phyloP scores from a whole-genome alignment of 1,139 yeast species.

The Blastobotrys petasosporus region DNA sequence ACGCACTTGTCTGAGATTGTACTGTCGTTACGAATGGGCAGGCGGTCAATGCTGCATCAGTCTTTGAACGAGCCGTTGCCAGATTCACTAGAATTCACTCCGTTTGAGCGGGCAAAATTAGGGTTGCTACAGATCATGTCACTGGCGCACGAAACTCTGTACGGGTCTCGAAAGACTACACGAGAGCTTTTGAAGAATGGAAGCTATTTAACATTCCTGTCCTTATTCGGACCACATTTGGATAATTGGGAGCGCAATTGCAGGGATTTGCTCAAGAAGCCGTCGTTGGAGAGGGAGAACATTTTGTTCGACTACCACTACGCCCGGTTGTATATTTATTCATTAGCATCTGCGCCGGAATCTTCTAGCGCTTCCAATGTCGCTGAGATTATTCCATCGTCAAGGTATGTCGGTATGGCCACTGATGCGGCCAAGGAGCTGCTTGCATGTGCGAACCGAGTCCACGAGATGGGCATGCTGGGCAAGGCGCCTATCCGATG shows the following conservation, averaged over 20 bases:
- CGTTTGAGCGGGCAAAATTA: conserved; percentile 68
- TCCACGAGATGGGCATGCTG: conserved; percentile 55
- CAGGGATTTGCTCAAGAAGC: conserved; percentile 47
- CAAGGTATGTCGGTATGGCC: conserved; percentile 75
- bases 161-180: conserved; percentile 41
- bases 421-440: conserved; percentile 80
- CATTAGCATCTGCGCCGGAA: conserved; percentile 48
- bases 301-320: conserved; percentile 78
- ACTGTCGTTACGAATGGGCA: conserved; percentile 35
- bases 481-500: conserved; percentile 85
- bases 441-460: conserved; percentile 63
- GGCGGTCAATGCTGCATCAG: conserved; percentile 33
- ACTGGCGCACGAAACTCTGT: conserved; percentile 76
- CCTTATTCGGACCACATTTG: conserved; percentile 67
- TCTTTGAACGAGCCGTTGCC: conserved; percentile 31
- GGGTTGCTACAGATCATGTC: conserved; percentile 75
- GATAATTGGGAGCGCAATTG: conserved; percentile 74
- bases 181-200: conserved; percentile 39
- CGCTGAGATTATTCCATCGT: conserved; percentile 67
- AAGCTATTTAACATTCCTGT: conserved; percentile 64
- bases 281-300: conserved; percentile 60
- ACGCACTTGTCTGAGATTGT: conserved; percentile 76
- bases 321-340: conserved; percentile 74
- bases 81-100: conserved; percentile 44
- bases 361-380: conserved; percentile 32